Conservation (phyloP, 148 eudicot species). For the Vaccinium vitisidaea region DNA sequence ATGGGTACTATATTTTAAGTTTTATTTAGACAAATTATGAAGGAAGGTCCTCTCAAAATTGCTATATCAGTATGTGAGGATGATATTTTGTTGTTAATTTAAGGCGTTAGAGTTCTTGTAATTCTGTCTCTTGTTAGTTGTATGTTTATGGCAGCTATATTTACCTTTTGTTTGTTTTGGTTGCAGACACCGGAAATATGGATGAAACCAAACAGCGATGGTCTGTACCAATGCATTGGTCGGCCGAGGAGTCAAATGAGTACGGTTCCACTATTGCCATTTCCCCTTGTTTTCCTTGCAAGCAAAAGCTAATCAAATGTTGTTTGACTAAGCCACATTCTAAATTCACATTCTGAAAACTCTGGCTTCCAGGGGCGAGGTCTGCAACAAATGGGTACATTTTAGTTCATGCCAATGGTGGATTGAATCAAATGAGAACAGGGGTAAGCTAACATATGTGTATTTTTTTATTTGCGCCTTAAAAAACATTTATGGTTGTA, state of each 20-base stretch:
- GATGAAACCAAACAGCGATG: slow-evolving; percentile 50
- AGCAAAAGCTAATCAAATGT: background rate
- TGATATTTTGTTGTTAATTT: no score
- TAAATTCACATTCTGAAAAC: no score
- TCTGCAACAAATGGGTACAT: slow-evolving; percentile 56
- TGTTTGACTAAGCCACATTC: background rate
- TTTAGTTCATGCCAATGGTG: slow-evolving; percentile 67
- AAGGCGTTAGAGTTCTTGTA: background rate
- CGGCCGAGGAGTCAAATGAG: slow-evolving; percentile 46
- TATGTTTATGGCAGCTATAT: background rate
- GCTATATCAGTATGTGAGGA: no score
- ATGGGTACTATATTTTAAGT: no score
- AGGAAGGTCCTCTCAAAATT: no score
- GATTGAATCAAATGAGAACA: slow-evolving; percentile 70
- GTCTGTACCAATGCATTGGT: slow-evolving; percentile 43
- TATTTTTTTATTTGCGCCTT: background rate
- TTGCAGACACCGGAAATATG: slow-evolving; percentile 50
- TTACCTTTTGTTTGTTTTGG: background rate
- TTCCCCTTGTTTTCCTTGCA: background rate
- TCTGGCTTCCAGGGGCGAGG: slow-evolving; percentile 26
- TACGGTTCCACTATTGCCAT: slow-evolving; percentile 19
- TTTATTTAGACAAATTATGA: no score
- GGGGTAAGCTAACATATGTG: slow-evolving; percentile 13
- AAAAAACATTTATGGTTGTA: background rate
- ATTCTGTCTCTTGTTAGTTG: background rate